These are phyloP conservation scores for Arbutus unedo DNA, from an alignment of 148 eudicot genomes.

Conservation along the genomic window DNA sequence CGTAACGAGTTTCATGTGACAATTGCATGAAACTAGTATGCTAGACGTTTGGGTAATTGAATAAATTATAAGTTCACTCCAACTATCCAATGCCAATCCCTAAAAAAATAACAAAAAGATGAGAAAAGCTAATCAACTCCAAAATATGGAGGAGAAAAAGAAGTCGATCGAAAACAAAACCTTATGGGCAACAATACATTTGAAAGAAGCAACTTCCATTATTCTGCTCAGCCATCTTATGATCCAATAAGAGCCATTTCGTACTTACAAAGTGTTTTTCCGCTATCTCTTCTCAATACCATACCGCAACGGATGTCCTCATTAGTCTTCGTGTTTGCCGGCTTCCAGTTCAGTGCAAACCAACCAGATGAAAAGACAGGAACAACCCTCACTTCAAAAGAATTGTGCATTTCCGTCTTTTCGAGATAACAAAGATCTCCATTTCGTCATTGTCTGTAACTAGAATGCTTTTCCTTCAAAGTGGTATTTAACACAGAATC, in stretches of 20 bases:
- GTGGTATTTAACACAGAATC: constrained; percentile 35
- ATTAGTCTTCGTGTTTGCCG: background rate
- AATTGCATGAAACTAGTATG: background rate
- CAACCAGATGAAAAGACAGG: constrained; percentile 1
- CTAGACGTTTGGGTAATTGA: background rate
- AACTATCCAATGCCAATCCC: background rate
- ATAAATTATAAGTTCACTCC: background rate
- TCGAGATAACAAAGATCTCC: background rate
- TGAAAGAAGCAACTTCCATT: constrained; percentile 3
- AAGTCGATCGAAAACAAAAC: background rate
- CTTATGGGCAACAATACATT: background rate
- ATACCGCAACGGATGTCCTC: background rate
- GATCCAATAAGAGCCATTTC: background rate
- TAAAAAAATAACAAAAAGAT: background rate
- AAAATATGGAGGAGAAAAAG: background rate
- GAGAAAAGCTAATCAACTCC: background rate
- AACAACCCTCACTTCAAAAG: background rate
- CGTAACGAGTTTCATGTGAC: background rate
- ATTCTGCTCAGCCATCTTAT: constrained; percentile 9
- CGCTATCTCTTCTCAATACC: background rate
- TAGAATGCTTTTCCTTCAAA: constrained; percentile 43
- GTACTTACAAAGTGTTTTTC: background rate
- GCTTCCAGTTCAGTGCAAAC: constrained; percentile 6
- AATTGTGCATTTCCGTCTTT: background rate
- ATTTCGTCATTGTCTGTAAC: constrained; percentile 29